These are phyloP conservation scores for Wickerhamomyces chambardii DNA, from an alignment of 805 yeast genomes.

Conservation along the genomic window DNA sequence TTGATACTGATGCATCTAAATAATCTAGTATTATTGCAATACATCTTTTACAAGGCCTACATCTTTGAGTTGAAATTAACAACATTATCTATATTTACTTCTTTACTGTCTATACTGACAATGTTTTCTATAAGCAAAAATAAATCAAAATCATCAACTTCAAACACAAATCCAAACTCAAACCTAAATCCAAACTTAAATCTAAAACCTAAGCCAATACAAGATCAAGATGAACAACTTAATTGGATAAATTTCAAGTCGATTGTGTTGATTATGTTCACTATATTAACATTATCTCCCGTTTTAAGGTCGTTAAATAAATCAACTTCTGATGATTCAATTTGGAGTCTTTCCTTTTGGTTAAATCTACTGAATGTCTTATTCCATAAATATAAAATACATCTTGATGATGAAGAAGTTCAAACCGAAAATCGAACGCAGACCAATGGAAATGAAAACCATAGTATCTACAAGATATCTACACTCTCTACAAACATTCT, in stretches of 20 bases:
- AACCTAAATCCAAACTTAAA: no score
- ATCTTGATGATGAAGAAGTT: no score
- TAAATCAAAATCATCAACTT: no score
- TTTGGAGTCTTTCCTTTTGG: conserved; percentile 88
- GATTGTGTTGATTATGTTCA: conserved; percentile 56
- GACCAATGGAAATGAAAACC: not conserved
- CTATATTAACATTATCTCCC: conserved; percentile 76
- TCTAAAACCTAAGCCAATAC: conserved; percentile 13
- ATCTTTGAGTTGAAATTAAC: not conserved
- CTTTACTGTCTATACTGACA: conserved; percentile 13
- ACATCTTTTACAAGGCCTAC: not conserved
- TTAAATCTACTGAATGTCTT: conserved; percentile 52
- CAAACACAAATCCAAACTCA: no score
- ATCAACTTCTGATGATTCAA: conserved; percentile 88
- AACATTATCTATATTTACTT: conserved; percentile 8
- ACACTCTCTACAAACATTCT: conserved; percentile 76
- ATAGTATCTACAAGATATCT: conserved; percentile 17
- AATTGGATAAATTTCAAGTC: conserved; percentile 40
- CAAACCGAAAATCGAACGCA: not conserved
- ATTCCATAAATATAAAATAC: not conserved
- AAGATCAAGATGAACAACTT: conserved; percentile 18
- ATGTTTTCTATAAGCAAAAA: not conserved
- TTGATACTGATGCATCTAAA: conserved; percentile 60
- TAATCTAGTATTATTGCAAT: conserved; percentile 24
- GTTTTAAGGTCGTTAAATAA: conserved; percentile 81